Percentiles rank a stretch among this genome's conserved stretches.
Conservation (phyloP, 75 land plant genomes). For the Azolla pinnata region DNA sequence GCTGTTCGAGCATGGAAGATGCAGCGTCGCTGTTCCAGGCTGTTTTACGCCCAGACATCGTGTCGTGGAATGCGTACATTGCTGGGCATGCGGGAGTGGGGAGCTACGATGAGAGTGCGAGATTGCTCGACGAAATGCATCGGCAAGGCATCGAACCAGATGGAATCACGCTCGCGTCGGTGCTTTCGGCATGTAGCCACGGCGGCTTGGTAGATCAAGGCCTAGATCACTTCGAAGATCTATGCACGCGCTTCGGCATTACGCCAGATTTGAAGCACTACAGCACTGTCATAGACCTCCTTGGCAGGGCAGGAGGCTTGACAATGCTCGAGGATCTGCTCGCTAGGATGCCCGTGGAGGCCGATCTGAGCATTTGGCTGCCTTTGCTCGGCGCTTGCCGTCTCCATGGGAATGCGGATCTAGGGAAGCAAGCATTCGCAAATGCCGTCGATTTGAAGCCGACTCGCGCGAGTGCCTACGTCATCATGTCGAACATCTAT, state of each 20-base stretch:
- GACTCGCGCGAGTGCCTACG: neutral
- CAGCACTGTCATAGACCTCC: neutral
- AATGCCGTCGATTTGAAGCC: neutral
- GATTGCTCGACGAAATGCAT: conserved; percentile 23
- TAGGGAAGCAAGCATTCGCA: neutral
- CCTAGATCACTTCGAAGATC: neutral
- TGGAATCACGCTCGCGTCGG: conserved; percentile 1
- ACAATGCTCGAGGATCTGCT: neutral
- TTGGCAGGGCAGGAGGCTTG: conserved; percentile 3
- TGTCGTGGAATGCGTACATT: conserved; percentile 19
- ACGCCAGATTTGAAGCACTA: conserved; percentile 2
- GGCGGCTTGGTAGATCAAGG: conserved; percentile 7
- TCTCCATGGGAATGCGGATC: neutral
- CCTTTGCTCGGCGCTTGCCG: neutral
- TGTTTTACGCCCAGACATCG: conserved; percentile 4
- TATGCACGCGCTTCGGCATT: neutral
- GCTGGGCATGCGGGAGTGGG: conserved; percentile 18
- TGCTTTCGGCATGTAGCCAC: conserved; percentile 13
- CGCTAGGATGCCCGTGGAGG: neutral
- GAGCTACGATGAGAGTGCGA: conserved; percentile 16
- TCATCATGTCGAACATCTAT: neutral
- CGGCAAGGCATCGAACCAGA: conserved; percentile 4
- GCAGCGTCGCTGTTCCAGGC: neutral
- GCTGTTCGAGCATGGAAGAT: neutral
- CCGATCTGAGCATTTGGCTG: neutral